Evolutionary conservation across 345 rosid genomes (phyloP), one percentile per base, ranked within the genome.

Genomic region (Trapa bicornis): DNA sequence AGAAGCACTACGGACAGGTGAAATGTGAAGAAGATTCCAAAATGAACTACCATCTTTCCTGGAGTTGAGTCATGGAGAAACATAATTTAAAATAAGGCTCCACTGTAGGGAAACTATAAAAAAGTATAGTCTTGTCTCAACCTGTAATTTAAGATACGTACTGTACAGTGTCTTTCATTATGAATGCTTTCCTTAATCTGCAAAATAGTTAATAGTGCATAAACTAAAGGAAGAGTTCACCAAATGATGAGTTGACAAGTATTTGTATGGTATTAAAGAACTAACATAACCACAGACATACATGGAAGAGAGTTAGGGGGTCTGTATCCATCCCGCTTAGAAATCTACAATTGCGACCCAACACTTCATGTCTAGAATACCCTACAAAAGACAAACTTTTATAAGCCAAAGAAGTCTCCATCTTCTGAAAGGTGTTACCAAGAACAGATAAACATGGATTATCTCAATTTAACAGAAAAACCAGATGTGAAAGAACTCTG

Each of bases 71-170:
- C 69, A 48, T 47, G 60, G 38, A 47, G 64, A 54, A 64, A 61
- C 36, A 41, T 1, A 7, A 56, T 47, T 63, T 16, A n/a, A 36
- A 45, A 53, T 37, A 22, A 53, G 41, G 58, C 45, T 60, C 56
- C 62, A 58, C 37, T 39, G 29, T 7, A 48, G 4, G 57, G 67
- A 47, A 52, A 64, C 39, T 17, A 64, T 45, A 45, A 53, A 41
- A 81, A 76, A 73, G 62, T 75, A 14, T 43, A 58, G 77, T 70
- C 57, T 77, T 80, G 81, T 71, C 71, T 81, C 78, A 82, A 94
- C 97, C 99, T 94, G 99, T 91, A 91, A 77, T 84, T 88, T 78
- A 94, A 83, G 74, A 94, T 82, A 76, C 88, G 88, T 76, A 89
- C 97, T 74, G 99, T 91, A 85, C 97, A 91, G 67, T 91, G 74